A percentile compares a stretch with the other conserved stretches of the same genome.
These are phyloP conservation scores for Pseudisothecium myosuroides DNA, from an alignment of 225 moss, liverwort and hornwort species.

Conservation along the genomic window DNA sequence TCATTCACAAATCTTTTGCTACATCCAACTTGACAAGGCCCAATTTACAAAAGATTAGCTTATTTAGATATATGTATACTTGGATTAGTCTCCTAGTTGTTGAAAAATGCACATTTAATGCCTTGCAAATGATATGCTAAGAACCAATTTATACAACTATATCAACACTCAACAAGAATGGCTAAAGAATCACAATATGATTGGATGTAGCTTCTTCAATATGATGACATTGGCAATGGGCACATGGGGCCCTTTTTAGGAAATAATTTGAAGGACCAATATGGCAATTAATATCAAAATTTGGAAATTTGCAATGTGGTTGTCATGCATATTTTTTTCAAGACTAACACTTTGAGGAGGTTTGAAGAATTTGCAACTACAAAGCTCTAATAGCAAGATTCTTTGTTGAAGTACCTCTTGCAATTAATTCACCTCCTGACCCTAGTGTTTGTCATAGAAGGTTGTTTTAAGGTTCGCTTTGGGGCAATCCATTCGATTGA, in stretches of 20 bases:
- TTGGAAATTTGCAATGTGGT: rapidly evolving
- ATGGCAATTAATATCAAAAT: background rate
- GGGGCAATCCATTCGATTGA: background rate
- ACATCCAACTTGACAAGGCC: background rate
- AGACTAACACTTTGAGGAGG: background rate
- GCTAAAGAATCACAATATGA: rapidly evolving
- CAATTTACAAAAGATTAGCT: background rate
- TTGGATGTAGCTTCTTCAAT: background rate
- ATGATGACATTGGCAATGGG: background rate
- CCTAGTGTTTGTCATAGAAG: background rate
- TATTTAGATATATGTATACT: background rate
- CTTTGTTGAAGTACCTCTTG: background rate
- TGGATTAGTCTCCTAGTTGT: background rate
- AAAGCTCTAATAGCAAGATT: background rate
- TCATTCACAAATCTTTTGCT: background rate
- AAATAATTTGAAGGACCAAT: background rate
- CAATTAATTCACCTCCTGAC: background rate
- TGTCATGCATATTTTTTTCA: background rate
- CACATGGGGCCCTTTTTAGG: background rate
- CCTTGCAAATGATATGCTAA: rapidly evolving
- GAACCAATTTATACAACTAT: rapidly evolving
- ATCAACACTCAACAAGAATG: background rate
- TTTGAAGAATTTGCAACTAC: rapidly evolving
- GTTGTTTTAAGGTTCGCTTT: background rate
- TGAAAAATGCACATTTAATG: background rate